A percentile compares a stretch with the other conserved stretches of the same genome.
Conservation (phyloP, 306 rosid species). For the Cucumis cinereus region DNA sequence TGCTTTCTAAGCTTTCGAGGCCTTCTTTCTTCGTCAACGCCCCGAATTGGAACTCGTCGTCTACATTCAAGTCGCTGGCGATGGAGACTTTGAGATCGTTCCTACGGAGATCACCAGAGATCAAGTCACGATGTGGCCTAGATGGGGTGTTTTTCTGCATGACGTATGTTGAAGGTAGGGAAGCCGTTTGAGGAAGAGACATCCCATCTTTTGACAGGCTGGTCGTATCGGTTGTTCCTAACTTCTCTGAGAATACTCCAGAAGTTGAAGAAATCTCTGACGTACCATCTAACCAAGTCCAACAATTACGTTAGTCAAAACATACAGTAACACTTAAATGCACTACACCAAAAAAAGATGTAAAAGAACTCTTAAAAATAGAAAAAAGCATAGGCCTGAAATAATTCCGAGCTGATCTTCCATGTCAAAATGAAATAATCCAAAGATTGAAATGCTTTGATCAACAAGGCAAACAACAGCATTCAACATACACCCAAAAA, state of each 20-base stretch:
- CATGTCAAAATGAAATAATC: not conserved
- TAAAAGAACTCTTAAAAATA: not conserved
- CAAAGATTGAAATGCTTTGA: not conserved
- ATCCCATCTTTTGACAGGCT: slow-evolving; percentile 41
- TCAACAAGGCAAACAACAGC: not conserved
- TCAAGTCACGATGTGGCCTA: slow-evolving; percentile 31
- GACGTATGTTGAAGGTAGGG: slow-evolving; percentile 35
- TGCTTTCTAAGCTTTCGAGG: slow-evolving; percentile 72
- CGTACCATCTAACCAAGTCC: slow-evolving; percentile 22
- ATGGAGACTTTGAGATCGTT: slow-evolving; percentile 48
- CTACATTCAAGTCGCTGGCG: slow-evolving; percentile 34
- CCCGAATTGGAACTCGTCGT: slow-evolving; percentile 50
- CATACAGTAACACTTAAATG: not conserved
- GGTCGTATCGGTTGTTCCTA: slow-evolving; percentile 27
- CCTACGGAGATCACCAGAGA: slow-evolving; percentile 44
- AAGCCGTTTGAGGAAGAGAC: slow-evolving; percentile 37
- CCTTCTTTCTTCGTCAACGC: slow-evolving; percentile 50
- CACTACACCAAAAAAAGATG: not conserved
- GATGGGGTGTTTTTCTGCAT: slow-evolving; percentile 42
- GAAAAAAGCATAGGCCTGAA: not conserved
- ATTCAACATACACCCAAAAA: not conserved
- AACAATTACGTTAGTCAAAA: not conserved
- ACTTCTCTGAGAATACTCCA: slow-evolving; percentile 36
- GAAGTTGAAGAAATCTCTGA: slow-evolving; percentile 50
- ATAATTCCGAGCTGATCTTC: not conserved